Evolutionary conservation across 1,139 yeast species (phyloP).

Genomic region (Candida tropicalis): DNA sequence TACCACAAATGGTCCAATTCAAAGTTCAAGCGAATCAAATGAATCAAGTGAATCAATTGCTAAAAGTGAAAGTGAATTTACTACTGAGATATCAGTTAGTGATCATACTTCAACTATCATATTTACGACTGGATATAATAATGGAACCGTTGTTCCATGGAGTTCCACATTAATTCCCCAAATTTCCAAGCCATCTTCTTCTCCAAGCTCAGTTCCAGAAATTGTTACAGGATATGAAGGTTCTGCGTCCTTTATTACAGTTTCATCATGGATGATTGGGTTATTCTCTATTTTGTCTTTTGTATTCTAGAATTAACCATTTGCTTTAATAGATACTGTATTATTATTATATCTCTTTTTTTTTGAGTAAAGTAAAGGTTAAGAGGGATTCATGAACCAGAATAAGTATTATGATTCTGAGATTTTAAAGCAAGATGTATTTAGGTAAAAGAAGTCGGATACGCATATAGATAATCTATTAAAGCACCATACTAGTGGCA

Average conservation of each 20-base stretch:
- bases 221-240: background rate
- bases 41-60: background rate
- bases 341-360: no score
- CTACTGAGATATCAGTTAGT: background rate
- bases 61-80: background rate
- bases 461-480: no score
- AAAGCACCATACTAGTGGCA: no score
- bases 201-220: background rate
- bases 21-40: no score
- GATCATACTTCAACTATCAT: background rate
- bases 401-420: no score
- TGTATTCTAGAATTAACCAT: background rate
- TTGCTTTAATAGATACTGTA: background rate
- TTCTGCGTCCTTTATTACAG: background rate
- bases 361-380: no score
- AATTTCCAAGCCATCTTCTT: background rate
- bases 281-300: constrained; percentile 1
- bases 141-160: background rate
- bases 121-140: background rate
- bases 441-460: no score
- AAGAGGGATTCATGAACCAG: no score
- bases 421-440: no score
- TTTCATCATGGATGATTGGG: background rate
- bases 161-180: background rate
- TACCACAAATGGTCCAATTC: no score